phyloP scores from a whole-genome alignment of 306 rosid genomes.

The Dalbergia oliveri region DNA sequence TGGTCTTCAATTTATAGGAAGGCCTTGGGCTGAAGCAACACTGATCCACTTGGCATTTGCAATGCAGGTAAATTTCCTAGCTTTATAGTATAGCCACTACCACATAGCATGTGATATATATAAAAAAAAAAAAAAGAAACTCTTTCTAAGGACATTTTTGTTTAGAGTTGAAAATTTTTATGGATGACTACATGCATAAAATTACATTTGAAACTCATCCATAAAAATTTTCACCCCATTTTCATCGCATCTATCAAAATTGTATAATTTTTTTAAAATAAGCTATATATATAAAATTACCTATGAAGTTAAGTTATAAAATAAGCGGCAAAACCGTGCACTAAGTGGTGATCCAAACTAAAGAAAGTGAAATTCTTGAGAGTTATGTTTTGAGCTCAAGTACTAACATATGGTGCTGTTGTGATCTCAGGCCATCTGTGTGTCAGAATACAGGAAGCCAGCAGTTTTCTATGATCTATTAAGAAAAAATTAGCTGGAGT shows the following conservation, averaged over 20 bases:
- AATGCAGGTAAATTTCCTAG: constrained; percentile 64
- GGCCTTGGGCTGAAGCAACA: constrained; percentile 92
- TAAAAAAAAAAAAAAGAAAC: no score
- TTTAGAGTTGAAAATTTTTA: no score
- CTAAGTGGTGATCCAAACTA: neutral
- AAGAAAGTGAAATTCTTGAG: neutral
- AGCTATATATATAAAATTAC: no score
- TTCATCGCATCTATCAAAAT: no score
- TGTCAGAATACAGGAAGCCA: constrained; percentile 67
- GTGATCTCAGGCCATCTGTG: constrained; percentile 64
- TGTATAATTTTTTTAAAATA: no score
- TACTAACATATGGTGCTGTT: constrained; percentile 25
- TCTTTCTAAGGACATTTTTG: no score
- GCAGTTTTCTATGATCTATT: constrained; percentile 70
- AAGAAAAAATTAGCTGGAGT: constrained; percentile 23
- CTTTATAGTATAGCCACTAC: neutral
- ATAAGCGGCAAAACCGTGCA: no score
- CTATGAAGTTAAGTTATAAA: no score
- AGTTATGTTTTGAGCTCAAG: neutral
- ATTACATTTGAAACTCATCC: no score
- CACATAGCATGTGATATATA: neutral
- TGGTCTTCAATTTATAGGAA: constrained; percentile 92
- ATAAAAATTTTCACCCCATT: no score
- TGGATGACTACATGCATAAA: no score
- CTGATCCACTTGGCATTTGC: constrained; percentile 83